phyloP scores from a whole-genome alignment of 2,329 filamentous ascomycete species.

The Colletotrichum higginsianum region DNA sequence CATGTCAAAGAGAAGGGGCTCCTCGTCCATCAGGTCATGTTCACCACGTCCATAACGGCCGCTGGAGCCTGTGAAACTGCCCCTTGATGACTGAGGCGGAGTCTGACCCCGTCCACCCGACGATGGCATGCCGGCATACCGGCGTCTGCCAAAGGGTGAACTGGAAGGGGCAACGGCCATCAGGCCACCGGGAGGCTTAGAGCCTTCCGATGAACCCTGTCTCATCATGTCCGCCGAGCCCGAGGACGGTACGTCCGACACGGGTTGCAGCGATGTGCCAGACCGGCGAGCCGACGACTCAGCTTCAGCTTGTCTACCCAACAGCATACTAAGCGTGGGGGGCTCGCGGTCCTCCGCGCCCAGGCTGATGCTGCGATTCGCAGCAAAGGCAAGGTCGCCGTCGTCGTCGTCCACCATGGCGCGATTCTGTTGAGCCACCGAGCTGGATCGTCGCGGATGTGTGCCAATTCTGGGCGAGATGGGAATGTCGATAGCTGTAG shows the following conservation, averaged over 20 bases:
- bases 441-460: conserved; percentile 76
- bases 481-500: conserved; percentile 81
- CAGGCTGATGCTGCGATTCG: conserved; percentile 77
- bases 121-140: conserved; percentile 60
- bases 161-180: conserved; percentile 57
- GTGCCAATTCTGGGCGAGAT: conserved; percentile 75
- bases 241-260: conserved; percentile 58
- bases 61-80: conserved; percentile 61
- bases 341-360: conserved; percentile 76
- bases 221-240: conserved; percentile 57
- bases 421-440: conserved; percentile 76
- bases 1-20: conserved; percentile 80
- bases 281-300: conserved; percentile 46
- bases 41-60: conserved; percentile 58
- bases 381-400: conserved; percentile 71
- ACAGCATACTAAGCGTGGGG: conserved; percentile 75
- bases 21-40: conserved; percentile 72
- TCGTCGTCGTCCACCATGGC: conserved; percentile 71
- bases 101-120: conserved; percentile 56
- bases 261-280: conserved; percentile 54
- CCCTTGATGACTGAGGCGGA: conserved; percentile 61
- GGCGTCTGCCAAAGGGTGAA: conserved; percentile 62
- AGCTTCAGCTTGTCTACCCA: conserved; percentile 62
- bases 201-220: conserved; percentile 60
- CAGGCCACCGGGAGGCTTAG: conserved; percentile 61